Percentiles rank a stretch among this genome's conserved stretches.
phyloP scores from a whole-genome alignment of 129 eudicot genomes.

The Mikania micrantha region DNA sequence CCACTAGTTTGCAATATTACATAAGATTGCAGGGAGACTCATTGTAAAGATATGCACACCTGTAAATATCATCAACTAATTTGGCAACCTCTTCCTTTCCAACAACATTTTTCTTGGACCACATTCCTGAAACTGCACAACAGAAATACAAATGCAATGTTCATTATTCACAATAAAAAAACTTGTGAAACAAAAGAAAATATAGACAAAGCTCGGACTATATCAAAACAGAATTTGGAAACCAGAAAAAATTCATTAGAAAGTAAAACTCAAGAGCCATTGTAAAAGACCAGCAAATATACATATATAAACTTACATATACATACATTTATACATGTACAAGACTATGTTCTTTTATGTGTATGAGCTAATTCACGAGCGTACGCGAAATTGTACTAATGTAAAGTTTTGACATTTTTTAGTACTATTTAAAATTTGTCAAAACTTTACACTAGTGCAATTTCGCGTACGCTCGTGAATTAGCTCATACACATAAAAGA shows the following conservation, averaged over 20 bases:
- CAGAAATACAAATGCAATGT: slow-evolving; percentile 4
- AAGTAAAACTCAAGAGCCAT: slow-evolving; percentile 4
- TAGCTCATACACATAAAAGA: too few species aligned
- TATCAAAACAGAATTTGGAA: not conserved
- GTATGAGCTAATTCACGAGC: too few species aligned
- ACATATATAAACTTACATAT: too few species aligned
- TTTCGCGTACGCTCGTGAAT: too few species aligned
- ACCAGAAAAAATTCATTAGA: not conserved
- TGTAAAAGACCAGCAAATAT: not conserved
- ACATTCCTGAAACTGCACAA: slow-evolving; percentile 62
- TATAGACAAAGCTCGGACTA: not conserved
- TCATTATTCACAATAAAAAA: not conserved
- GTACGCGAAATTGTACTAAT: too few species aligned
- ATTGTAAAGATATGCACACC: slow-evolving; percentile 35
- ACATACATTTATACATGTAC: too few species aligned
- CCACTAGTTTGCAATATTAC: slow-evolving; percentile 7
- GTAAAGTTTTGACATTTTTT: too few species aligned
- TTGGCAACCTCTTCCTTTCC: slow-evolving; percentile 85
- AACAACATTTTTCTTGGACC: slow-evolving; percentile 73
- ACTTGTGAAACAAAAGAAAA: not conserved
- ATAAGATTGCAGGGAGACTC: slow-evolving; percentile 5
- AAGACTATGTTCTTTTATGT: too few species aligned
- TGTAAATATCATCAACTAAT: slow-evolving; percentile 87
- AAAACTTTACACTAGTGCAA: too few species aligned
- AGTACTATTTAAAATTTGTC: too few species aligned